A percentile compares a stretch with the other conserved stretches of the same genome.
phyloP scores from a whole-genome alignment of 306 rosid genomes.

The Comarum palustre region DNA sequence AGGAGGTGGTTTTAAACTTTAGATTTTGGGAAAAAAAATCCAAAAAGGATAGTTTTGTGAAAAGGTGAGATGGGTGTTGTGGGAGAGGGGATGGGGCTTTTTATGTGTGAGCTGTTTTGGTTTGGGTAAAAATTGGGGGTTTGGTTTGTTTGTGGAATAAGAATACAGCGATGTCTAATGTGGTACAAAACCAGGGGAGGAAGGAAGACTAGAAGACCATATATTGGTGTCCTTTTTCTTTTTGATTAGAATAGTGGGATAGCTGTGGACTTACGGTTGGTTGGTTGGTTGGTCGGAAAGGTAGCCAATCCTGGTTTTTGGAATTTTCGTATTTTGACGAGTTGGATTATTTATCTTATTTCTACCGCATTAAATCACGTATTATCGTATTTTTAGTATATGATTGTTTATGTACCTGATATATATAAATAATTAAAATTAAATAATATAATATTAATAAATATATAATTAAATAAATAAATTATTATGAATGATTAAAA shows the following conservation, averaged over 20 bases:
- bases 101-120: constrained; percentile 1
- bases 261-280: neutral
- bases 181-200: constrained; percentile 27
- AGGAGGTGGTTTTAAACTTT: neutral
- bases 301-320: neutral
- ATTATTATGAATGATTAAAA: too few relatives aligned
- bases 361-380: too few relatives aligned
- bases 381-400: too few relatives aligned
- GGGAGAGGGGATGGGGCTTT: constrained; percentile 1
- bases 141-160: constrained; percentile 33
- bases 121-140: neutral
- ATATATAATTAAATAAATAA: too few relatives aligned
- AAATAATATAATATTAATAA: too few relatives aligned
- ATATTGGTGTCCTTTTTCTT: too few relatives aligned
- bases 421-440: too few relatives aligned
- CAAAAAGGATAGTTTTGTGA: neutral
- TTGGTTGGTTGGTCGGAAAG: neutral
- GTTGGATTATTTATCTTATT: too few relatives aligned
- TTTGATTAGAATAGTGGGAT: neutral
- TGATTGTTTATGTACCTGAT: too few relatives aligned
- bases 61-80: constrained; percentile 10
- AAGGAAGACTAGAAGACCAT: neutral
- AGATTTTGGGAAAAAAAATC: neutral
- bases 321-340: neutral
- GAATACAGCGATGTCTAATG: constrained; percentile 42